These are phyloP conservation scores for Massospora cicadina DNA, from an alignment of 371 early-diverging fungal species.

Conservation along the genomic window DNA sequence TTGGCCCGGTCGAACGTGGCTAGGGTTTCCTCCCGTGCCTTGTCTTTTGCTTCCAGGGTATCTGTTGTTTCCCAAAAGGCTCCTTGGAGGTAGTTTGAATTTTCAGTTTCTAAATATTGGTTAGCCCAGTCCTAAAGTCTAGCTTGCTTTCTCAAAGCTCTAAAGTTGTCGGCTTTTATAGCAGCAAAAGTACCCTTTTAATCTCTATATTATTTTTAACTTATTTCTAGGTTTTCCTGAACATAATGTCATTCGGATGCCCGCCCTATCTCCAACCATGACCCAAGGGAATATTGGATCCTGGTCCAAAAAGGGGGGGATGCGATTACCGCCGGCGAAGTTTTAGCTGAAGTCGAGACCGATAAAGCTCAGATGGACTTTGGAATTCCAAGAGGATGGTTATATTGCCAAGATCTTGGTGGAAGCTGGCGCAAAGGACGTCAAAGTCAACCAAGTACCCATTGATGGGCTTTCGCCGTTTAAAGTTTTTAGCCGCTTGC, in stretches of 20 bases:
- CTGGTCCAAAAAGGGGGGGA: constrained; percentile 90
- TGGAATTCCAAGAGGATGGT: constrained; percentile 97
- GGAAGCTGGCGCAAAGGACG: constrained; percentile 23
- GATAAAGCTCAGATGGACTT: constrained; percentile 99
- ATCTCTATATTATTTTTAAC: not conserved
- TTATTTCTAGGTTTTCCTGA: constrained; percentile 44
- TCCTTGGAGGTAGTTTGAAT: not conserved
- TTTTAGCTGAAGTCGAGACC: constrained; percentile 94
- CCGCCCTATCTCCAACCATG: constrained; percentile 98
- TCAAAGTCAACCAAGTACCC: constrained; percentile 15
- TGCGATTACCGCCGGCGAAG: constrained; percentile 82
- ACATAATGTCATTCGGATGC: constrained; percentile 88
- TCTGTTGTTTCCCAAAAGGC: not conserved
- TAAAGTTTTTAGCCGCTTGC: constrained; percentile 55
- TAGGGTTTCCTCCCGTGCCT: not conserved
- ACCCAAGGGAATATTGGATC: constrained; percentile 87
- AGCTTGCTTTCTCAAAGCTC: not conserved
- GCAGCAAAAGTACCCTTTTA: not conserved
- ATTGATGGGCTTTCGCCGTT: too few relatives aligned
- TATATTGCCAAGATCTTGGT: constrained; percentile 86
- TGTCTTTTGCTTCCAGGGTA: not conserved
- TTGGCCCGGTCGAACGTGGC: not conserved
- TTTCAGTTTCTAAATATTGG: not conserved
- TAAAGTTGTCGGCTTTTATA: not conserved
- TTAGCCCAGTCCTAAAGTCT: not conserved